Percentiles rank a stretch among this genome's conserved stretches.
These are phyloP conservation scores for Buddleja alternifolia DNA, from an alignment of 257 asterid species.

Conservation along the genomic window DNA sequence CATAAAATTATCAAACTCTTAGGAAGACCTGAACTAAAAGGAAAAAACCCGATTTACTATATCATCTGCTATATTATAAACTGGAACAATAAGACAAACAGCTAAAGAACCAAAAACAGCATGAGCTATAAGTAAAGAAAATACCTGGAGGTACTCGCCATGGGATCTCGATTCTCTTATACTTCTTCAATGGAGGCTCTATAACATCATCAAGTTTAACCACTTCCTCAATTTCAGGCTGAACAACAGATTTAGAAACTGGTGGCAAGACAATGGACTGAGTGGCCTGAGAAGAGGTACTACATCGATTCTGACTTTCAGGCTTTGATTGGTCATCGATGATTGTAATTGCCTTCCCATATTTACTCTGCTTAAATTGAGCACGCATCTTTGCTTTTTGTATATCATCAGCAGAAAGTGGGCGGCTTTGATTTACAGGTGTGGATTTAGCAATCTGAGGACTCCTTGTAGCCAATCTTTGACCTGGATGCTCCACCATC, in stretches of 20 bases:
- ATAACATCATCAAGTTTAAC: constrained; percentile 38
- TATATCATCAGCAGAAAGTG: constrained; percentile 99
- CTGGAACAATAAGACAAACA: constrained; percentile 13
- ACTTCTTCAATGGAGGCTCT: constrained; percentile 73
- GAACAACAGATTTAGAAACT: constrained; percentile 37
- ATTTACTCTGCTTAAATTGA: constrained; percentile 77
- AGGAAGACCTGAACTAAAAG: constrained; percentile 13
- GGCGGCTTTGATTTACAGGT: constrained; percentile 74
- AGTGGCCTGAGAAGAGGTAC: constrained; percentile 42
- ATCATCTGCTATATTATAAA: constrained; percentile 10
- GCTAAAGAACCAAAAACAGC: not conserved
- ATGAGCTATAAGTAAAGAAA: constrained; percentile 25
- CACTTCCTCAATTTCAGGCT: constrained; percentile 40
- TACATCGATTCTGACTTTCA: constrained; percentile 52
- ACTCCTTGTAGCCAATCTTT: constrained; percentile 62
- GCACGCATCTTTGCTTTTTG: constrained; percentile 98
- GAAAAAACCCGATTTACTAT: not conserved
- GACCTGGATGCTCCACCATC: constrained; percentile 92
- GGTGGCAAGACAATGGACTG: constrained; percentile 41
- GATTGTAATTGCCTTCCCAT: constrained; percentile 53
- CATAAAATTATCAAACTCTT: constrained; percentile 20
- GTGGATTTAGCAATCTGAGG: constrained; percentile 65
- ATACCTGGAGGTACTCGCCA: constrained; percentile 92
- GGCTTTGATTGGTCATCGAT: constrained; percentile 49
- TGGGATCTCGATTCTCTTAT: constrained; percentile 66